These are phyloP conservation scores for Phaeosphaeriaceae sp. DNA, from an alignment of 2,329 filamentous ascomycete species.

Conservation along the genomic window DNA sequence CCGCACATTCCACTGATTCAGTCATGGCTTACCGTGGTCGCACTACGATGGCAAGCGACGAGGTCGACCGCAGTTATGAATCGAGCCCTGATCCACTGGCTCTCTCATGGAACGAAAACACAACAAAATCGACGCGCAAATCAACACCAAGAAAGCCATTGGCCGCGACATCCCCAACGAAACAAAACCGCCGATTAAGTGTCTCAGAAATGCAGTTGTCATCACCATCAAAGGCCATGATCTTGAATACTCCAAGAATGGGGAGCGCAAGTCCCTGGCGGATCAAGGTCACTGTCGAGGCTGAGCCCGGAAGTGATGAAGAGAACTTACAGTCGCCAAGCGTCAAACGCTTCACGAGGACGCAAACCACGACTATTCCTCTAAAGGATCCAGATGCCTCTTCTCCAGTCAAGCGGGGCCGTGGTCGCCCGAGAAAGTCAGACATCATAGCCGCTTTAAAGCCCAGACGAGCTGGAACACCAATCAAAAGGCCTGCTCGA, in stretches of 20 bases:
- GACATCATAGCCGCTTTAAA: constrained; percentile 34
- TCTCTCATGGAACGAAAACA: constrained; percentile 37
- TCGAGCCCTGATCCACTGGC: constrained; percentile 48
- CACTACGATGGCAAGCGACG: constrained; percentile 20
- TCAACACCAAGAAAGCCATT: constrained; percentile 31
- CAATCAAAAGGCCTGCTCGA: constrained; percentile 34
- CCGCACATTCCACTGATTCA: constrained; percentile 10
- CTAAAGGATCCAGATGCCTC: constrained; percentile 49
- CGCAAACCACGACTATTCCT: constrained; percentile 50
- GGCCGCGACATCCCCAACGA: constrained; percentile 38
- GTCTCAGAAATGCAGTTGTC: constrained; percentile 31
- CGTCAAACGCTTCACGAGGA: constrained; percentile 33
- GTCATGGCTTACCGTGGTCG: constrained; percentile 35
- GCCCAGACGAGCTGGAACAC: constrained; percentile 42
- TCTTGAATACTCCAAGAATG: constrained; percentile 50
- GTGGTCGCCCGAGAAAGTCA: constrained; percentile 47
- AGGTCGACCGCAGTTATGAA: constrained; percentile 32
- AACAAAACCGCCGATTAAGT: constrained; percentile 27
- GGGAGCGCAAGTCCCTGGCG: constrained; percentile 54
- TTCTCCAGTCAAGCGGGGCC: constrained; percentile 44
- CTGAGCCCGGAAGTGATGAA: constrained; percentile 49
- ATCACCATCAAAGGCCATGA: constrained; percentile 54
- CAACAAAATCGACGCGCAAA: constrained; percentile 24
- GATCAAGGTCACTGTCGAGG: constrained; percentile 59
- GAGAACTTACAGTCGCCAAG: constrained; percentile 42